Conservation (phyloP, 768 basidiomycete species). For the Kwoniella dendrophila region DNA sequence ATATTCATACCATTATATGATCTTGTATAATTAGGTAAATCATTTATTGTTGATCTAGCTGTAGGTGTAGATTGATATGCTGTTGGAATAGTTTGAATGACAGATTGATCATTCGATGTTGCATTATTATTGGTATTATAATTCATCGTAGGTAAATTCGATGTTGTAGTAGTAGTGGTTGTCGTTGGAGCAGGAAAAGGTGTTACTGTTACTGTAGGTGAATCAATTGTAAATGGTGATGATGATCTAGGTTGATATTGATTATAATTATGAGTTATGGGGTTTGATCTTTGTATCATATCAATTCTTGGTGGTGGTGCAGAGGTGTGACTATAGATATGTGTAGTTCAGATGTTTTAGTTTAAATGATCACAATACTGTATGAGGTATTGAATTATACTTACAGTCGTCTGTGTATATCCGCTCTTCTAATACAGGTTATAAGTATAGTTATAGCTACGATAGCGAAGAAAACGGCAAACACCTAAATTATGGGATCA, state of each 20-base stretch:
- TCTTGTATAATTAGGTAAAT: not conserved
- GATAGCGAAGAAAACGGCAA: conserved; percentile 3
- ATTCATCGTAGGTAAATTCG: not conserved
- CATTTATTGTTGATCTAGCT: not conserved
- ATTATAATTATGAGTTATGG: not conserved
- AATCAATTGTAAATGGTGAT: not conserved
- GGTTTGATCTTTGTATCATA: not conserved
- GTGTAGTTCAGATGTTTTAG: not conserved
- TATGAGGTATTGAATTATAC: not conserved
- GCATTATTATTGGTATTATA: not conserved
- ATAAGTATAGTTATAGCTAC: not conserved
- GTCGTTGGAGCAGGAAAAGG: conserved; percentile 1
- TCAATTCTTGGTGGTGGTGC: not conserved
- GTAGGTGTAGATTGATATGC: not conserved
- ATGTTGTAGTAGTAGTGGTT: too few species aligned
- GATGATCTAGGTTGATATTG: not conserved
- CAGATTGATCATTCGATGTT: too few species aligned
- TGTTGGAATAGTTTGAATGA: not conserved
- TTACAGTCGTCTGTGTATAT: conserved; percentile 9
- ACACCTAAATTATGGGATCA: too few species aligned
- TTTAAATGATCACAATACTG: not conserved
- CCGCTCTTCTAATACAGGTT: not conserved
- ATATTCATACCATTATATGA: not conserved
- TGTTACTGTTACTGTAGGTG: not conserved
- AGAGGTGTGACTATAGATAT: not conserved